These are phyloP conservation scores for Ganoderma meredithae DNA, from an alignment of 1,284 basidiomycete species.

Conservation along the genomic window DNA sequence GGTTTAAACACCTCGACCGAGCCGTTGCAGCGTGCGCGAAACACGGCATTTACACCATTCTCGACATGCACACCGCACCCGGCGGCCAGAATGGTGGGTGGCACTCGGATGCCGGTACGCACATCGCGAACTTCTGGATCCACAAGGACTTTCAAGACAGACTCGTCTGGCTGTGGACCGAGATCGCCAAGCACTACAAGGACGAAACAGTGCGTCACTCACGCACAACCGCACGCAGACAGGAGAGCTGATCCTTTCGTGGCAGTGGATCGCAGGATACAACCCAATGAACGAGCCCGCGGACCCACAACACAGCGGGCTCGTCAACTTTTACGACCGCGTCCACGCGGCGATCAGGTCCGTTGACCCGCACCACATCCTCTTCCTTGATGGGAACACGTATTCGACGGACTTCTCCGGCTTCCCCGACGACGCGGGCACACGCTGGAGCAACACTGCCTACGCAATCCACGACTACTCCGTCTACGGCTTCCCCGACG, in stretches of 20 bases:
- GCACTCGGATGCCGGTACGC: constrained; percentile 60
- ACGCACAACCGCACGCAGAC: no score
- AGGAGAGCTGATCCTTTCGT: neutral
- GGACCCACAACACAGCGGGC: constrained; percentile 58
- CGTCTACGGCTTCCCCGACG: constrained; percentile 73
- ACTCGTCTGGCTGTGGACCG: constrained; percentile 71
- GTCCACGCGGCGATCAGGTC: constrained; percentile 68
- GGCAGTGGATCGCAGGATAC: constrained; percentile 71
- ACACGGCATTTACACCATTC: constrained; percentile 65
- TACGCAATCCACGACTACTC: constrained; percentile 84
- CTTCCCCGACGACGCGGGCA: constrained; percentile 63
- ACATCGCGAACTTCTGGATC: constrained; percentile 70
- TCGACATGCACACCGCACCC: constrained; percentile 70
- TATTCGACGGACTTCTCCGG: constrained; percentile 78
- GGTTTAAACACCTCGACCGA: constrained; percentile 72
- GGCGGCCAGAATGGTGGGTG: constrained; percentile 68
- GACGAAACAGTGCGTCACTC: constrained; percentile 48
- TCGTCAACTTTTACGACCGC: constrained; percentile 70
- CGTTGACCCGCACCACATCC: constrained; percentile 70
- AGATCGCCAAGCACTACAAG: constrained; percentile 71
- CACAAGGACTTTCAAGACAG: constrained; percentile 84
- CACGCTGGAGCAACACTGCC: constrained; percentile 68
- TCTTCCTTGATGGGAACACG: constrained; percentile 78
- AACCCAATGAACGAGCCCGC: constrained; percentile 83
- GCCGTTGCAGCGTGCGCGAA: constrained; percentile 66